Evolutionary conservation across 1,139 yeast genomes (phyloP).

Genomic region (Meyerozyma athensensis): DNA sequence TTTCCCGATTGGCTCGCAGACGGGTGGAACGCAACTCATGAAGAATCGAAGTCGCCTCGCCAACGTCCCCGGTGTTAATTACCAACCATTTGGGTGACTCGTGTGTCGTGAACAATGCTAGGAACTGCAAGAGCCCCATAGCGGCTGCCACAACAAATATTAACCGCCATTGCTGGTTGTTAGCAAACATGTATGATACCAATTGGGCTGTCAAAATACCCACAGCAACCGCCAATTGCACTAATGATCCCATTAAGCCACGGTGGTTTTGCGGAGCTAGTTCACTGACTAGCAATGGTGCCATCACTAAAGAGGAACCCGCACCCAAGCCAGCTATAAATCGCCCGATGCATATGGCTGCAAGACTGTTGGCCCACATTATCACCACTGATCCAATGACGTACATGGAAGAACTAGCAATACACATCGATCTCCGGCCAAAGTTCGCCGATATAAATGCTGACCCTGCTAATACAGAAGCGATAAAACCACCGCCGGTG

Average conservation of each 20-base stretch:
- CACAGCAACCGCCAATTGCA: conserved; percentile 33
- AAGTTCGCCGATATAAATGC: conserved; percentile 18
- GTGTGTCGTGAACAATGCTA: conserved; percentile 26
- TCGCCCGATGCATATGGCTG: conserved; percentile 24
- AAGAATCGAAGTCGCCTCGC: conserved; percentile 25
- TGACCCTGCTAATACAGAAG: conserved; percentile 30
- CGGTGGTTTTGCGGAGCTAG: conserved; percentile 35
- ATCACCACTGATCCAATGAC: conserved; percentile 25
- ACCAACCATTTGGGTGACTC: conserved; percentile 43
- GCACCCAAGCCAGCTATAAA: conserved; percentile 35
- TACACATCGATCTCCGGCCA: conserved; percentile 26
- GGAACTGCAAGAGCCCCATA: conserved; percentile 26
- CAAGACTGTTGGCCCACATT: conserved; percentile 19
- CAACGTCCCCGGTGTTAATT: conserved; percentile 24
- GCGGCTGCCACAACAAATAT: conserved; percentile 25
- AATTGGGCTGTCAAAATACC: conserved; percentile 33
- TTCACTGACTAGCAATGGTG: conserved; percentile 37
- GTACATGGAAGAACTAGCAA: conserved; percentile 22
- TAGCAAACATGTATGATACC: conserved; percentile 28
- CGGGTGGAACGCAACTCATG: conserved; percentile 26
- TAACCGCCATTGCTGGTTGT: conserved; percentile 33
- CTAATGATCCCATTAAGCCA: conserved; percentile 34
- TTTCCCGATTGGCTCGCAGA: conserved; percentile 28
- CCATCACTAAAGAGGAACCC: conserved; percentile 33
- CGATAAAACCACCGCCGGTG: conserved; percentile 33